phyloP scores from a whole-genome alignment of 75 land plant species.

The Selaginella tamariscina region DNA sequence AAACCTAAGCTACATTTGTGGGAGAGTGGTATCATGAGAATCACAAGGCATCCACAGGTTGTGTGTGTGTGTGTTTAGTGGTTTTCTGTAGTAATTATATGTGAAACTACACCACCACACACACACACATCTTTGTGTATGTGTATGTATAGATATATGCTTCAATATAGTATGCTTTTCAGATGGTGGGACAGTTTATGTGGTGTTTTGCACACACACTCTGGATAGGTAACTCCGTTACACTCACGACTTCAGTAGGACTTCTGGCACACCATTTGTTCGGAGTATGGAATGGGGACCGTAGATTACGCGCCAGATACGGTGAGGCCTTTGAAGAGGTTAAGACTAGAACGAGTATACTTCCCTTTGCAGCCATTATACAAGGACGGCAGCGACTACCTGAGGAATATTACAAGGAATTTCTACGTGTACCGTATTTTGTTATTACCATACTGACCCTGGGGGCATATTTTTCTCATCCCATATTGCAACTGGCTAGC shows the following conservation, averaged over 20 bases:
- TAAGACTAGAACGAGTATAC: conserved; percentile 59
- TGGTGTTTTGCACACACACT: conserved; percentile 95
- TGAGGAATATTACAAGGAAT: conserved; percentile 70
- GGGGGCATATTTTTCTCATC: conserved; percentile 83
- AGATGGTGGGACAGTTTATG: conserved; percentile 97
- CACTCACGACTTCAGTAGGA: conserved; percentile 71
- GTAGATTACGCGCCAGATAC: conserved; percentile 51
- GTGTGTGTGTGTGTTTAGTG: background rate
- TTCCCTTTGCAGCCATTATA: conserved; percentile 84
- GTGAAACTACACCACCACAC: too few relatives aligned
- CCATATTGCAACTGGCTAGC: conserved; percentile 73
- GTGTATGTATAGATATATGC: too few relatives aligned
- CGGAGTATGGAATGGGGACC: conserved; percentile 97
- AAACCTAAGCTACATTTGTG: conserved; percentile 92
- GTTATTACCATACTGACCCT: conserved; percentile 52
- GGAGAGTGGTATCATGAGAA: conserved; percentile 96
- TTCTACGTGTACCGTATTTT: conserved; percentile 65
- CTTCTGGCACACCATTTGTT: conserved; percentile 84
- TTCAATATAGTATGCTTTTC: too few relatives aligned
- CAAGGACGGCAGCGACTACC: conserved; percentile 88
- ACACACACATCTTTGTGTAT: too few relatives aligned
- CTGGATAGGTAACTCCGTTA: conserved; percentile 89
- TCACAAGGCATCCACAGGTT: conserved; percentile 97
- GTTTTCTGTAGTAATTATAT: too few relatives aligned
- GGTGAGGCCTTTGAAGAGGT: conserved; percentile 73